These are phyloP conservation scores for Russula griseocarnosa DNA, from an alignment of 768 basidiomycete species.

Conservation along the genomic window DNA sequence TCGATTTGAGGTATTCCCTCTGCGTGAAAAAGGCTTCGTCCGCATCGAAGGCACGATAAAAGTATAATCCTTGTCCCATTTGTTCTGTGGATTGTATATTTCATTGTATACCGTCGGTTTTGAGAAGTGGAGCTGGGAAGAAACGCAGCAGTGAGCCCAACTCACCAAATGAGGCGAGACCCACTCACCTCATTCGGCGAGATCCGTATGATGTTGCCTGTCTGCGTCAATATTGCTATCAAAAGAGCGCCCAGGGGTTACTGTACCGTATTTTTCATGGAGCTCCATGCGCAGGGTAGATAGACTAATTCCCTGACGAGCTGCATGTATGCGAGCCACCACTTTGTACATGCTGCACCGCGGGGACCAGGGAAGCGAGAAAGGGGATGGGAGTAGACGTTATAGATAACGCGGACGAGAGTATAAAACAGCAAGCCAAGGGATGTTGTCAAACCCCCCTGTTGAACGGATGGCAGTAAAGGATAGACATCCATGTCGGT, in stretches of 20 bases:
- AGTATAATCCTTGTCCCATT: constrained; percentile 40
- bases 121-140: constrained; percentile 17
- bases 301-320: constrained; percentile 12
- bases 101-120: constrained; percentile 17
- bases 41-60: constrained; percentile 41
- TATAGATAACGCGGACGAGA: constrained; percentile 9
- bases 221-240: too few relatives aligned
- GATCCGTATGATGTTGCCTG: constrained; percentile 21
- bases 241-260: too few relatives aligned
- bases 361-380: constrained; percentile 20
- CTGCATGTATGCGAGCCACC: constrained; percentile 23
- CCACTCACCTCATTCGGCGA: constrained; percentile 19
- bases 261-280: constrained; percentile 14
- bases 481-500: too few relatives aligned
- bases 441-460: not conserved
- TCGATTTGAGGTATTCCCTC: constrained; percentile 38
- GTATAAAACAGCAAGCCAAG: not conserved
- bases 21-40: constrained; percentile 38
- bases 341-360: constrained; percentile 15
- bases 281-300: constrained; percentile 11
- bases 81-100: constrained; percentile 23
- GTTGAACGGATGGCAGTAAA: constrained; percentile 2
- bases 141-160: not conserved
- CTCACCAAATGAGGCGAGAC: not conserved
- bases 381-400: constrained; percentile 20